Conservation (phyloP, 2,329 filamentous ascomycete genomes). For the Colletotrichum plurivorum region DNA sequence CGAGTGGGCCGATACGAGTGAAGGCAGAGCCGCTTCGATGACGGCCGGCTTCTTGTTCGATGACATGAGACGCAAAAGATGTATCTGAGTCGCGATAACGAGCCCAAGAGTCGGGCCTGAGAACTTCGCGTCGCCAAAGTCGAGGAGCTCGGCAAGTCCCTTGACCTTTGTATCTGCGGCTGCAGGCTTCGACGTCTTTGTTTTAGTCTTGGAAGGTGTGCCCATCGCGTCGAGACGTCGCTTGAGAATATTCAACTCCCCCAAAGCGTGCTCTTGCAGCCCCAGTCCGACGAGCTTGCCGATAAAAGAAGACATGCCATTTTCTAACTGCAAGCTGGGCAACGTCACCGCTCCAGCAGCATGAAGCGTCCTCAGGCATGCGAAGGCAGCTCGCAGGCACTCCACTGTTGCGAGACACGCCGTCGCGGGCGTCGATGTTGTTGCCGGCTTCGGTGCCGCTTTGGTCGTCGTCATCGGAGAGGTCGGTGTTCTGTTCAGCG, state of each 20-base stretch:
- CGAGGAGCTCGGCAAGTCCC: conserved; percentile 71
- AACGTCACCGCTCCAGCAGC: conserved; percentile 66
- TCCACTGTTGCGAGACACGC: conserved; percentile 73
- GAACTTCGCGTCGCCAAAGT: conserved; percentile 66
- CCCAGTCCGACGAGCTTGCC: conserved; percentile 76
- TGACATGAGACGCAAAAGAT: conserved; percentile 74
- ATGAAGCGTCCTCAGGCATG: conserved; percentile 72
- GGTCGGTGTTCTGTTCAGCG: conserved; percentile 72
- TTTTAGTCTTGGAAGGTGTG: conserved; percentile 8
- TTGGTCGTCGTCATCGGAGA: conserved; percentile 60
- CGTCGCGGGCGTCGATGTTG: conserved; percentile 49
- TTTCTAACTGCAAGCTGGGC: conserved; percentile 79
- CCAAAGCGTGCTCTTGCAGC: conserved; percentile 77
- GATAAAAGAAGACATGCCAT: conserved; percentile 78
- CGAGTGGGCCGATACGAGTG: conserved; percentile 65
- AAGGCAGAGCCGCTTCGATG: conserved; percentile 70
- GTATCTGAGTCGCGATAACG: conserved; percentile 75
- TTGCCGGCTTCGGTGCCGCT: conserved; percentile 46
- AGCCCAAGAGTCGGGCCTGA: conserved; percentile 64
- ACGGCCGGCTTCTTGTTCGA: conserved; percentile 71
- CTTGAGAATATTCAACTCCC: conserved; percentile 78
- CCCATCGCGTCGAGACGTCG: conserved; percentile 65
- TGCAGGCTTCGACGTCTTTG: conserved; percentile 11
- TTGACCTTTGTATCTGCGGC: conserved; percentile 49
- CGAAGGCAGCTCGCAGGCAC: conserved; percentile 78